Evolutionary conservation across 2,329 filamentous ascomycete genomes (phyloP), one percentile per base, ranked within the genome.

Genomic region (Stachybotrys echinatus): DNA sequence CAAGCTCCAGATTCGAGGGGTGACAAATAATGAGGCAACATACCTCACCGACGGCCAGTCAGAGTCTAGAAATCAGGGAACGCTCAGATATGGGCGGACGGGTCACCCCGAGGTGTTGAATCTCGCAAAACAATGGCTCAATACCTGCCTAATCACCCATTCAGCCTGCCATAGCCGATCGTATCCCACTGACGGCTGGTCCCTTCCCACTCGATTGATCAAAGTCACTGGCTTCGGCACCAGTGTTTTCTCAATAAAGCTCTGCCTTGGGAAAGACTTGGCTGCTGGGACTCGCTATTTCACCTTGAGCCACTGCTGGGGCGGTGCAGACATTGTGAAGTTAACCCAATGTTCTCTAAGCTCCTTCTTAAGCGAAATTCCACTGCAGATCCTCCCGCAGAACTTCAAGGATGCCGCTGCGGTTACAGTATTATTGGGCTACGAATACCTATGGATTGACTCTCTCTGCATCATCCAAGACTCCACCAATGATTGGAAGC

Each of bases 351-450:
- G 23, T 44, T 6, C 20, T 14, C n/a, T 44, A 21, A 12, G 8
- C 10, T 23, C 42, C 7, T 44, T 44, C 21, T 12, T 6, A 23
- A 12, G 20, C 12, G 42, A 44, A 12, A 44, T 44, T 44, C 42
- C 42, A 42, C 42, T 44, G 14, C 20, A 20, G 20, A 20, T 17
- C n/a, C 42, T 44, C 20, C 42, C 42, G 18, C 42, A 44, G 42
- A 44, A 44, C 21, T 44, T 44, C 42, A 44, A 44, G 42, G 42
- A 44, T 44, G 42, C 42, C n/a, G 42, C 42, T 20, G 42, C 42
- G 10, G 12, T 44, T 21, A 44, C 42, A 10, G 18, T 44, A 21
- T 44, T 44, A 18, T 21, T 44, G 42, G 42, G 42, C 10, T 44
- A 44, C 20, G 42, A 44, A 44, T 44, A 44, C n/a, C 17, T 44